Base-by-base conservation (phyloP, 2,329 filamentous ascomycete genomes). In the Alternaria alternata region DNA sequence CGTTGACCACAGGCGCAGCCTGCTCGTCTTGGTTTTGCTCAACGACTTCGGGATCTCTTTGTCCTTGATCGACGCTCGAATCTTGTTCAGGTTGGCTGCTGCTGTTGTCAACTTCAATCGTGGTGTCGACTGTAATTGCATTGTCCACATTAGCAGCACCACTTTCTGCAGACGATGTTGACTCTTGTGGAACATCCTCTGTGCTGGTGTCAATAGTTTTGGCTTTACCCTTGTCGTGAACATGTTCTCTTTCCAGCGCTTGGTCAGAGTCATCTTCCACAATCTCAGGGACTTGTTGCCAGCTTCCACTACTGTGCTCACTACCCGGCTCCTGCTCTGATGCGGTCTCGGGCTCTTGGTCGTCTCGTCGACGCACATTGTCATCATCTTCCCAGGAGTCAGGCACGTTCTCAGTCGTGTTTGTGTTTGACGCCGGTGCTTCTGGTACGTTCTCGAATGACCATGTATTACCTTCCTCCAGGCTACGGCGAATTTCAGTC, bases 401-500 rank as follows among this genome's bases (percentile, higher is more conserved):
- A 12, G 72, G 70, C 9, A 69, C 54, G 6, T 53, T 34, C 16
- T 61, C 57, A 14, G 38, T 24, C 24, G 47, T 47, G 11, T 51
- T 28, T 51, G 39, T 32, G 9, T 53, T 49, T 9, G 62, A 39
- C 14, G 59, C 52, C 18, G 55, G 32, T n/a, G 59, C 22, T 7
- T 66, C 52, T n/a, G 68, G 66, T 22, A 69, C 57, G 44, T 66
- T 70, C 4, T 67, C 69, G 46, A 76, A 76, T 1, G 74, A 75
- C 75, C 74, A 78, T 5, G 71, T 60, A 28, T 66, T 66, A 39
- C 63, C 64, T 68, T 85, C 83, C 70, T 84, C 83, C 8, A 85
- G 67, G 24, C 75, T 72, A 9, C 83, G 79, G 51, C 79, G 81
- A 42, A 85, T 83, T 51, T 81, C 79, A 4, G 81, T 80, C 4